phyloP scores from a whole-genome alignment of 2,329 filamentous ascomycete species.

The Ophiocordyceps camponoti-floridani region DNA sequence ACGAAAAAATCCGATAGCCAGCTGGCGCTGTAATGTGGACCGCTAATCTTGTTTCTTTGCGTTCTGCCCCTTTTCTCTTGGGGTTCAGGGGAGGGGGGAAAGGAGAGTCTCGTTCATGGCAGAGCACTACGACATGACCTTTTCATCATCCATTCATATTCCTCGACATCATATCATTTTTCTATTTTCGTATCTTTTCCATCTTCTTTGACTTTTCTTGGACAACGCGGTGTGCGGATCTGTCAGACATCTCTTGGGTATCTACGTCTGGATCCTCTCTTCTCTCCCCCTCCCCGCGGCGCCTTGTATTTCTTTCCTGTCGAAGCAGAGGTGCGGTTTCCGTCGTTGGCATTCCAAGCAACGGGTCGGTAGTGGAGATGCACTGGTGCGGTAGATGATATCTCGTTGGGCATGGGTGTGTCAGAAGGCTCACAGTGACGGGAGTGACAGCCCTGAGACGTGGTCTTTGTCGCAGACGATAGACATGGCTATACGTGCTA shows the following conservation, averaged over 20 bases:
- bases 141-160: background rate
- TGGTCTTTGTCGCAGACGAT: slow-evolving; percentile 5
- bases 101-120: too few relatives aligned
- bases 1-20: slow-evolving; percentile 38
- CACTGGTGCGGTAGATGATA: slow-evolving; percentile 2
- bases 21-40: slow-evolving; percentile 13
- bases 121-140: background rate
- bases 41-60: slow-evolving; percentile 2
- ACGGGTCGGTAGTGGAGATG: too few relatives aligned
- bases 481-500: slow-evolving; percentile 7
- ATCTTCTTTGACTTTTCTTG: background rate
- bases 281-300: background rate
- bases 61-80: background rate
- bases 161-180: background rate
- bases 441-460: slow-evolving; percentile 3
- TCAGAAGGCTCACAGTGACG: slow-evolving; percentile 4
- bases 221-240: background rate
- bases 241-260: background rate
- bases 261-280: background rate
- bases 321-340: background rate
- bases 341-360: background rate
- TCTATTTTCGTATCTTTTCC: too few relatives aligned
- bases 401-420: slow-evolving; percentile 3
- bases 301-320: background rate
- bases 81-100: background rate